Evolutionary conservation across 768 basidiomycete species (phyloP), one percentile per base, ranked within the genome.

Genomic region (Hydnomerulius pinastri): DNA sequence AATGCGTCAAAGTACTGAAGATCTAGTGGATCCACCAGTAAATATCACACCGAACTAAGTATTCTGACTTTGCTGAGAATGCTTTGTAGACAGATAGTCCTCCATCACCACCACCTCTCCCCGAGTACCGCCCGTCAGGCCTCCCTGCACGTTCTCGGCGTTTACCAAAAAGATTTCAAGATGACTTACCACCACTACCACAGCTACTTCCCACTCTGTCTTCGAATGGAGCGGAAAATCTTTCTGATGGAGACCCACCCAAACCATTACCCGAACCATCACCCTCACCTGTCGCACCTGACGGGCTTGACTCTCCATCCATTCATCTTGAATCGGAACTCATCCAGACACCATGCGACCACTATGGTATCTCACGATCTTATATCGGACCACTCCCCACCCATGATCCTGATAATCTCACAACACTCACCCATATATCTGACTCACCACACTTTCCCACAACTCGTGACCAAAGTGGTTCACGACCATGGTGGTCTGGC

Each of bases 401-500:
- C 6, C 38, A 20, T 36, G n/a, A 47, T 47, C 36, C 46, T 13
- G 36, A 38, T 17, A 47, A 36, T 12, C 24, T 47, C 33, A 37
- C 36, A 18, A 30, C 35, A 1, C 25, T 47, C 21, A 17, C 36
- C 13, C 46, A 47, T 7, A 4, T 47, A 38, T 47, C 36, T 6
- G 46, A 47, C 25, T 47, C 36, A 0, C 12, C 24, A 13, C 33
- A 47, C 28, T 47, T 47, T 18, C 1, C 9, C 1, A 5, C 7
- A 6, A 23, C 36, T 28, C 35, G 15, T 8, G 25, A 47, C 6
- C 35, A 47, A 17, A 23, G n/a, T 2, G 27, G 46, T 6, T 28
- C 35, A 23, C 17, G 46, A 4, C 46, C 46, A 5, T 47, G 46
- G 46, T 47, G 46, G 46, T 47, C 46, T 36, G 46, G 46, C n/a